Conservation (phyloP, 305 asterid genomes). For the Fraxinus sp. region DNA sequence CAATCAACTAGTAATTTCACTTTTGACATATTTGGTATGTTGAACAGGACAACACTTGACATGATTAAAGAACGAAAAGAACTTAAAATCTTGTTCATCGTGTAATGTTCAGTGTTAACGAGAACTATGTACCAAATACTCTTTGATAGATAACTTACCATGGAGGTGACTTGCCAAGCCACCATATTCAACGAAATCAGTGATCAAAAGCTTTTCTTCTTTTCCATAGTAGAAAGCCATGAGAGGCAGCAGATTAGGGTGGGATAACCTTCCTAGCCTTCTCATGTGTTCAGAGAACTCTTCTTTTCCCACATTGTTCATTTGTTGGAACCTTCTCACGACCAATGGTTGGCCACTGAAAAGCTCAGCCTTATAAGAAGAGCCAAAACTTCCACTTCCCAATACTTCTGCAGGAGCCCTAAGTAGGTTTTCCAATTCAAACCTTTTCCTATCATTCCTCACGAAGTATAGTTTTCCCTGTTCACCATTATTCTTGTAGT, state of each 20-base stretch:
- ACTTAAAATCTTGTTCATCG: background rate
- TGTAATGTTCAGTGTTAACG: background rate
- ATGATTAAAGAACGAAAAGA: background rate
- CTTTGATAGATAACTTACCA: conserved; percentile 25
- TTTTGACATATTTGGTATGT: background rate
- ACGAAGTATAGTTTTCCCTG: conserved; percentile 37
- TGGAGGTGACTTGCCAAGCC: conserved; percentile 57
- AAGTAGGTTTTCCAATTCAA: conserved; percentile 43
- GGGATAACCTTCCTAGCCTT: conserved; percentile 46
- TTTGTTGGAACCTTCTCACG: conserved; percentile 49
- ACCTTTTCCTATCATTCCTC: conserved; percentile 33
- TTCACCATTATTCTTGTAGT: conserved; percentile 16
- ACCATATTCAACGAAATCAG: conserved; percentile 40
- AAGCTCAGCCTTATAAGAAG: conserved; percentile 51
- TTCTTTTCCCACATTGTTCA: conserved; percentile 45
- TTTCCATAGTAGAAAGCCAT: conserved; percentile 49
- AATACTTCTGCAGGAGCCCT: conserved; percentile 54
- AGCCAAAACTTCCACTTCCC: conserved; percentile 61
- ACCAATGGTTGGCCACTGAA: conserved; percentile 33
- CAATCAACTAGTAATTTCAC: background rate
- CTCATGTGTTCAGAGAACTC: conserved; percentile 51
- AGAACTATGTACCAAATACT: background rate
- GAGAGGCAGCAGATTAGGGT: conserved; percentile 48
- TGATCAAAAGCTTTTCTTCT: conserved; percentile 53
- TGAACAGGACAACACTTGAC: background rate